phyloP scores from a whole-genome alignment of 805 yeast genomes.

The Schizosaccharomyces lindneri region DNA sequence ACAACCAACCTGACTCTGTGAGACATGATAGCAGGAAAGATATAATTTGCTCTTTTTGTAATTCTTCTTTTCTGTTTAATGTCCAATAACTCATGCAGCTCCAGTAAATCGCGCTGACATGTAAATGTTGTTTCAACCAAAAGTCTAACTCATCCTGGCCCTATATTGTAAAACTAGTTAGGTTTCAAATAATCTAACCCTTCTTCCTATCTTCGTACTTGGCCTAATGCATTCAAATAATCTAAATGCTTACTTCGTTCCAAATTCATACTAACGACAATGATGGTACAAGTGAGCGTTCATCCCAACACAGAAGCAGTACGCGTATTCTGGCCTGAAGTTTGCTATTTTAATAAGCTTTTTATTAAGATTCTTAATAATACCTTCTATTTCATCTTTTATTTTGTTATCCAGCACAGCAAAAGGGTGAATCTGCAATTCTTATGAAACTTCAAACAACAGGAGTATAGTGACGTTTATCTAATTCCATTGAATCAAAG shows the following conservation, averaged over 20 bases:
- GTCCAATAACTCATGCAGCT: constrained; percentile 56
- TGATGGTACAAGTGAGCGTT: no score
- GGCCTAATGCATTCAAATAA: neutral
- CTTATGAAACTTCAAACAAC: no score
- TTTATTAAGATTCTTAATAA: no score
- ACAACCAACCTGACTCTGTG: constrained; percentile 19
- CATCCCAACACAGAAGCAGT: no score
- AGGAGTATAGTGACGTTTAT: no score
- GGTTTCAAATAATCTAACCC: neutral
- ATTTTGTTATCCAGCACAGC: no score
- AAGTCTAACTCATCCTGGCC: constrained; percentile 38
- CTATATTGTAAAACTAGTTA: constrained; percentile 15
- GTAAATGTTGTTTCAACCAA: constrained; percentile 73
- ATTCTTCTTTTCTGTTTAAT: constrained; percentile 28
- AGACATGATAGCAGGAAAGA: constrained; percentile 48
- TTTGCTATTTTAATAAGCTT: no score
- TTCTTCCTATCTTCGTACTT: neutral
- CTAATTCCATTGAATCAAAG: no score
- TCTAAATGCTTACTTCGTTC: neutral
- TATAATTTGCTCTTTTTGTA: constrained; percentile 37
- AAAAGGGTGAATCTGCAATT: no score
- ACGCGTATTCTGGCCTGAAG: no score
- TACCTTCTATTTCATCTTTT: no score
- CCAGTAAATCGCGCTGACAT: constrained; percentile 89
- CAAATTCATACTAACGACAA: neutral